Evolutionary conservation across 805 yeast genomes (phyloP), one percentile per base, ranked within the genome.

Genomic region (Wickerhamomyces chambardii): DNA sequence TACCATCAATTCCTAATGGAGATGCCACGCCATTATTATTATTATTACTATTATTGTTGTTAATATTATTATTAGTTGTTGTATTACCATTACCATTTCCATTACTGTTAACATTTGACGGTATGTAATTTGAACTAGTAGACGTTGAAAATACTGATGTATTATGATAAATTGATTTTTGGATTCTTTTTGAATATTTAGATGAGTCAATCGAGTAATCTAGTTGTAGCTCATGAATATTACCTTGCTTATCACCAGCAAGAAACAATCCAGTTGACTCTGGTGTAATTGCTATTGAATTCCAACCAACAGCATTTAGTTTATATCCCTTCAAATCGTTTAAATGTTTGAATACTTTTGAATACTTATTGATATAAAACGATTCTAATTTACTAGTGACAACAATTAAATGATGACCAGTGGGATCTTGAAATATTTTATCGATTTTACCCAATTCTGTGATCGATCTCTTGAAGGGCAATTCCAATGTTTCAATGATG

Each of bases 381-480:
- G 67, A 68, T 34, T 73, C 76, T 27, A 62, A 56, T 22, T 53
- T 55, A 6, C 55, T 46, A 1, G 78, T 70, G 7, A 75, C 61
- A 1, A 73, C 63, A 10, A 78, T 57, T 26, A 77, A 48, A 44
- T 74, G 78, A 10, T 57, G 51, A 2, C 83, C 82, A 0, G 66
- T 48, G 0, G 70, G 66, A 47, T 75, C 82, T 31, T 69, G 53
- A 46, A 58, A 76, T 2, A 74, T 54, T 28, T 53, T 45, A 17
- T 48, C 51, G 15, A 64, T 55, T 15, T 49, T 53, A 9, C 54
- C 55, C 17, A 50, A 34, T 30, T 51, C 56, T 27, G 47, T 46
- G 1, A 39, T 29, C 1, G 55, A 48, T 34, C 45, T 44, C 38
- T 46, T 51, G 34, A 36, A 38, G 1, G 70, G 59, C 2, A 66